phyloP scores from a whole-genome alignment of 2,329 filamentous ascomycete species.

The Fusarium longipes region DNA sequence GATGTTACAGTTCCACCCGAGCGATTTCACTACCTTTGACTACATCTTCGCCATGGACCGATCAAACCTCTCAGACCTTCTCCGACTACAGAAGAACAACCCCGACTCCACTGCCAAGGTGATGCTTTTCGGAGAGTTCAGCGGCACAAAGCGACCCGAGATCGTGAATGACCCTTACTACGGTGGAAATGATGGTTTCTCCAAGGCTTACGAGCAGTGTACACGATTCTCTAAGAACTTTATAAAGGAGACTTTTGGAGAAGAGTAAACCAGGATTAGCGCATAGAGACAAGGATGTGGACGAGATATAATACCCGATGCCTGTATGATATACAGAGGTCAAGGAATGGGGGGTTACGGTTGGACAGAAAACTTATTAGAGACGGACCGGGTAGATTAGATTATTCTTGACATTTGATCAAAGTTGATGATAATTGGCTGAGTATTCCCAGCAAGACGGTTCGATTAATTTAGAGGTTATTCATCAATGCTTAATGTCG shows the following conservation, averaged over 20 bases:
- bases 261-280: conserved; percentile 8
- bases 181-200: conserved; percentile 83
- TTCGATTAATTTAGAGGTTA: conserved; percentile 18
- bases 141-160: conserved; percentile 73
- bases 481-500: conserved; percentile 12
- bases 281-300: conserved; percentile 1
- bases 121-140: conserved; percentile 86
- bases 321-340: conserved; percentile 32
- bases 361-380: conserved; percentile 16
- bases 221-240: conserved; percentile 81
- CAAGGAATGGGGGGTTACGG: conserved; percentile 8
- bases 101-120: conserved; percentile 72
- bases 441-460: conserved; percentile 12
- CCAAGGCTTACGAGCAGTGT: conserved; percentile 87
- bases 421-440: conserved; percentile 25
- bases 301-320: conserved; percentile 43
- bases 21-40: conserved; percentile 87
- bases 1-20: conserved; percentile 60
- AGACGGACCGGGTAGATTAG: conserved; percentile 18
- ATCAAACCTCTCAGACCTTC: conserved; percentile 79
- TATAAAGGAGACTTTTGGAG: conserved; percentile 64
- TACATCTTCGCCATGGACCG: conserved; percentile 96
- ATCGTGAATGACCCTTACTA: conserved; percentile 93
- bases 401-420: conserved; percentile 16
- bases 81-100: conserved; percentile 68